These are phyloP conservation scores for Entomortierella lignicola DNA, from an alignment of 192 early-diverging fungal genomes.

Conservation along the genomic window DNA sequence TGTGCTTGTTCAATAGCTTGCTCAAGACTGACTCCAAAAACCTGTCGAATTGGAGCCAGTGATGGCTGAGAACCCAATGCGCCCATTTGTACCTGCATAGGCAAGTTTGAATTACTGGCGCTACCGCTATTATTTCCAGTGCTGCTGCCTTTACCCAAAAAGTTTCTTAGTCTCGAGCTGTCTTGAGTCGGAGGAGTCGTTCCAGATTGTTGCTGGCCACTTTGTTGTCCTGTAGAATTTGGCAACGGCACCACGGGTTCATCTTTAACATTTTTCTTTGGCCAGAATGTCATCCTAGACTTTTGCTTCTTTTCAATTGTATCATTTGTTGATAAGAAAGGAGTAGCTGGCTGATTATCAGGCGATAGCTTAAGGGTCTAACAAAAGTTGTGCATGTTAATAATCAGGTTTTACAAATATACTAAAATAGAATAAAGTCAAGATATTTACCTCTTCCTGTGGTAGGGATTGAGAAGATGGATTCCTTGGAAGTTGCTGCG, in stretches of 20 bases:
- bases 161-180: constrained; percentile 14
- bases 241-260: constrained; percentile 6
- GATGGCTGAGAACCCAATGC: constrained; percentile 4
- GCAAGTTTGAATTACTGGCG: background rate
- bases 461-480: constrained; percentile 34
- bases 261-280: constrained; percentile 37
- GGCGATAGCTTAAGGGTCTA: constrained; percentile 10
- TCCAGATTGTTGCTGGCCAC: constrained; percentile 1
- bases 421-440: background rate
- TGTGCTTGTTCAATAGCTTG: constrained; percentile 78
- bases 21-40: constrained; percentile 92
- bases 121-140: background rate
- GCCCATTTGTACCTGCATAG: background rate
- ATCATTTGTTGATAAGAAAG: constrained; percentile 12
- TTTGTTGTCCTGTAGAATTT: background rate
- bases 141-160: constrained; percentile 23
- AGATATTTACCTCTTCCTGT: constrained; percentile 33
- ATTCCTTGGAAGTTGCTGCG: constrained; percentile 21
- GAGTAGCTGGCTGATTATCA: constrained; percentile 8
- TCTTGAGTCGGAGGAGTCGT: constrained; percentile 14
- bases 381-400: background rate
- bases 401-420: background rate
- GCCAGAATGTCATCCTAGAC: constrained; percentile 52
- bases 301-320: constrained; percentile 46
- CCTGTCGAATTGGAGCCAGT: constrained; percentile 33